Evolutionary conservation across 1,284 basidiomycete species (phyloP).

Genomic region (Ceratobasidium sp.): DNA sequence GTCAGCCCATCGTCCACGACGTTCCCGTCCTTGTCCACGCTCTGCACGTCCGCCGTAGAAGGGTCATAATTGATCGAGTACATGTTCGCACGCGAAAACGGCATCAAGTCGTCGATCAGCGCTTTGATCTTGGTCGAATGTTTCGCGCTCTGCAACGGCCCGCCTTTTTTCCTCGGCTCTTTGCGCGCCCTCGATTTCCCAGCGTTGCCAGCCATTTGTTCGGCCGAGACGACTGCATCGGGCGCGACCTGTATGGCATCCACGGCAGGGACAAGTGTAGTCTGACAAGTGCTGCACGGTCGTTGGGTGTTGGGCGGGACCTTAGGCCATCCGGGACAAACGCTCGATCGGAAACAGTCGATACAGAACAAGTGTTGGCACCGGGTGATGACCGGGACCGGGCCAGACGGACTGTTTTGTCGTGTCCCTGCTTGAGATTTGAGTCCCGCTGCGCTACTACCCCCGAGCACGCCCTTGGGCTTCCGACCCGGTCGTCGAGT

Average conservation of each 20-base stretch:
- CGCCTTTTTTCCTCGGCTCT: conserved; percentile 77
- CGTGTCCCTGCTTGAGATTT: conserved; percentile 71
- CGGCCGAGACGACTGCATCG: conserved; percentile 57
- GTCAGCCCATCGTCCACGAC: conserved; percentile 74
- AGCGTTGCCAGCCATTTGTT: conserved; percentile 63
- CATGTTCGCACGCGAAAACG: conserved; percentile 83
- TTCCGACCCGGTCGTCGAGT: conserved; percentile 58
- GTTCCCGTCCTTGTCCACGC: conserved; percentile 81
- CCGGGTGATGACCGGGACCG: conserved; percentile 82
- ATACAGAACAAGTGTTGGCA: conserved; percentile 95
- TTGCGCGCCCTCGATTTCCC: conserved; percentile 59
- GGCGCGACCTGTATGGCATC: conserved; percentile 86
- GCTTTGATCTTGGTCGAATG: conserved; percentile 90
- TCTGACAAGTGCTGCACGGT: conserved; percentile 82
- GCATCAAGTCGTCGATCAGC: conserved; percentile 79
- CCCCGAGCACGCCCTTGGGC: conserved; percentile 72
- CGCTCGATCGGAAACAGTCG: conserved; percentile 80
- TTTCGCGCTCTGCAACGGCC: conserved; percentile 71
- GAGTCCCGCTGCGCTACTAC: conserved; percentile 55
- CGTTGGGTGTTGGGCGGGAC: conserved; percentile 70
- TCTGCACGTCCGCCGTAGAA: conserved; percentile 75
- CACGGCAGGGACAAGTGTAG: conserved; percentile 66
- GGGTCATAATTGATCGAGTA: conserved; percentile 89
- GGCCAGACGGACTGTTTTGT: conserved; percentile 72
- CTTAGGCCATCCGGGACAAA: conserved; percentile 86